phyloP scores from a whole-genome alignment of 495 filamentous ascomycete species.

The Aspergillus homomorphus region DNA sequence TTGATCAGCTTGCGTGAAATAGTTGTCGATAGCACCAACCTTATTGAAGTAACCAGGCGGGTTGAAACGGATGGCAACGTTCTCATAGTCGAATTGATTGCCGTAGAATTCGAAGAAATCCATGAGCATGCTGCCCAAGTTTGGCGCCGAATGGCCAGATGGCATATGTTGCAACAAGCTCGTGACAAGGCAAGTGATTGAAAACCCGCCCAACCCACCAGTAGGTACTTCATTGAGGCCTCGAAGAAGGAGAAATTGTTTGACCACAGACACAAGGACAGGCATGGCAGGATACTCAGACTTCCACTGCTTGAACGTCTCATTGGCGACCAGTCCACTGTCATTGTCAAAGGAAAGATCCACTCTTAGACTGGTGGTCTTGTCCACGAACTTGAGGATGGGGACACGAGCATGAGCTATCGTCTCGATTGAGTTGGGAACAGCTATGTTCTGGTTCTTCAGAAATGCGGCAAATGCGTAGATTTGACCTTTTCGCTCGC shows the following conservation, averaged over 20 bases:
- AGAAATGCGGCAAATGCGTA: constrained; percentile 54
- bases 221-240: constrained; percentile 84
- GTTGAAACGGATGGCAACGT: constrained; percentile 67
- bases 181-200: constrained; percentile 88
- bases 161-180: constrained; percentile 78
- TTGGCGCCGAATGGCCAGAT: constrained; percentile 54
- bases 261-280: constrained; percentile 76
- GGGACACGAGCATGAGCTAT: constrained; percentile 81
- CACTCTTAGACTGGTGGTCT: constrained; percentile 66
- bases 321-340: constrained; percentile 71
- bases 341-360: constrained; percentile 94
- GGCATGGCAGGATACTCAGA: constrained; percentile 76
- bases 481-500: constrained; percentile 44
- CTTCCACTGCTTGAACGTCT: constrained; percentile 79
- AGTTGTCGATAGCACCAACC: constrained; percentile 46
- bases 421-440: constrained; percentile 52
- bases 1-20: background rate
- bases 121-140: constrained; percentile 76
- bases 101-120: constrained; percentile 89
- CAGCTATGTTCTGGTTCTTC: constrained; percentile 43
- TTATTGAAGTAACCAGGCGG: constrained; percentile 70
- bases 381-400: constrained; percentile 85
- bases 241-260: constrained; percentile 87
- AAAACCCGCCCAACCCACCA: constrained; percentile 93
- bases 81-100: constrained; percentile 64